Conservation (phyloP, 306 rosid genomes). For the Malus sieversii region DNA sequence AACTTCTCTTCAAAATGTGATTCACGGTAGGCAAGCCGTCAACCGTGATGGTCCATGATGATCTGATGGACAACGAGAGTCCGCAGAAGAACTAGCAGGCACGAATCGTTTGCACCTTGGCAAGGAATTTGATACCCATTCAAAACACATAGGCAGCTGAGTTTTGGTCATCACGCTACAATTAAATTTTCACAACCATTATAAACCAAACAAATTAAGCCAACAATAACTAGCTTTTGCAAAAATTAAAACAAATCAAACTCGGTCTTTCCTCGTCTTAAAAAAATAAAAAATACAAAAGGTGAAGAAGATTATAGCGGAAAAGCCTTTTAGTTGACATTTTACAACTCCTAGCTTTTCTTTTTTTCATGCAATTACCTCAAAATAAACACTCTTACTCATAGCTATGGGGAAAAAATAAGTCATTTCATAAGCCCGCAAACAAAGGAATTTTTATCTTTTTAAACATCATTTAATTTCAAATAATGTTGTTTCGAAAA, state of each 20-base stretch:
- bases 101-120: background rate
- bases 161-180: background rate
- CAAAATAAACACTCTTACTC: constrained; percentile 5
- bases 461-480: background rate
- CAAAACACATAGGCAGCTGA: background rate
- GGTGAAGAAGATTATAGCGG: background rate
- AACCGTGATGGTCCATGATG: background rate
- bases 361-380: constrained; percentile 3
- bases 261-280: background rate
- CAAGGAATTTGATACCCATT: background rate
- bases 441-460: background rate
- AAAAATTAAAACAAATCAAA: background rate
- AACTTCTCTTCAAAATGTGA: too few relatives aligned
- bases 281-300: background rate
- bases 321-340: constrained; percentile 16
- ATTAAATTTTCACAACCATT: background rate
- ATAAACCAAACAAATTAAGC: background rate
- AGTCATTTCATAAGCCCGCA: background rate
- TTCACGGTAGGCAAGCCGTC: too few relatives aligned
- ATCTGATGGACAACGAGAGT: background rate
- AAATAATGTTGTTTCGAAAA: background rate
- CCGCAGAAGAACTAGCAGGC: background rate
- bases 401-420: background rate
- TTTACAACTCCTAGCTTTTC: constrained; percentile 23
- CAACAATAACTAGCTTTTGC: background rate